A percentile compares a stretch with the other conserved stretches of the same genome.
These are phyloP conservation scores for Bondarzewia mesenterica DNA, from an alignment of 1,284 basidiomycete genomes.

Conservation along the genomic window DNA sequence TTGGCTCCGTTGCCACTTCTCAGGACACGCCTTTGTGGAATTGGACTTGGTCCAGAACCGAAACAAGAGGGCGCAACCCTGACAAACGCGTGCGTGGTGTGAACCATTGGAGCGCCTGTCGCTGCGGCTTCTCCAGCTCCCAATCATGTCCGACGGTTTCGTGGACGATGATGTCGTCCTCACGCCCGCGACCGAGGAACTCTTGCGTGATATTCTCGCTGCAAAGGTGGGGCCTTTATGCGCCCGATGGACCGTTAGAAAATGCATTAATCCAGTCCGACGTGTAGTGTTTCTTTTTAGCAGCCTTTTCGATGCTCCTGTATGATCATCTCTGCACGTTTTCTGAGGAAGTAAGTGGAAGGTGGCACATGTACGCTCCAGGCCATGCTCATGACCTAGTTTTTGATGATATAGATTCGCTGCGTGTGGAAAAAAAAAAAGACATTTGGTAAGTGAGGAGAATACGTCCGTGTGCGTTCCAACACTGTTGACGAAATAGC, in stretches of 20 bases:
- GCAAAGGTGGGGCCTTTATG: neutral
- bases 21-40: no score
- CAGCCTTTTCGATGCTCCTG: conserved; percentile 9
- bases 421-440: conserved; percentile 14
- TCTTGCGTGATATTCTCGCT: neutral
- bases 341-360: conserved; percentile 11
- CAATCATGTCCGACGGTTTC: neutral
- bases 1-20: no score
- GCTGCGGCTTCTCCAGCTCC: neutral
- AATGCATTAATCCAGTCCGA: neutral
- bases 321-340: conserved; percentile 12
- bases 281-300: conserved; percentile 12
- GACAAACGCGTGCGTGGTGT: no score
- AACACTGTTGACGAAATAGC: neutral
- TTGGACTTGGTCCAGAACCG: no score
- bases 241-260: neutral
- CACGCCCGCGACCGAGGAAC: neutral
- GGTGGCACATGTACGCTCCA: no score
- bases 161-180: neutral
- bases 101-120: neutral
- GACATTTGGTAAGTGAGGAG: conserved; percentile 8
- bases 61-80: no score
- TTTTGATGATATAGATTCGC: no score
- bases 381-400: no score
- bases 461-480: neutral